Base-by-base conservation (phyloP, 257 asterid species). In the Penstemon eatonii region DNA sequence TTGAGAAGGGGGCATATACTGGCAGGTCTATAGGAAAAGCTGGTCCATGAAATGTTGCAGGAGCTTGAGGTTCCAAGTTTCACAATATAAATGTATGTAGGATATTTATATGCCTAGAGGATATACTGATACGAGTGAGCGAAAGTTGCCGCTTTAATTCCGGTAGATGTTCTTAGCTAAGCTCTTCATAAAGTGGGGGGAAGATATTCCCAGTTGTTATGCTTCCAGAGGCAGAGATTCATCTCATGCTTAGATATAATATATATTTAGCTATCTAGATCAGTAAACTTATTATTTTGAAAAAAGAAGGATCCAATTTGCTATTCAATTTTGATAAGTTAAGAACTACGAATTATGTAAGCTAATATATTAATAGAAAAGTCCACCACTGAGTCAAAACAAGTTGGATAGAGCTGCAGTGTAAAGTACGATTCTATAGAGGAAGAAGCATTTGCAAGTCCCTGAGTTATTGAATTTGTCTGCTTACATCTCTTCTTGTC, bases 181-280 rank as follows among this genome's bases (percentile, higher is more conserved):
- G 1, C 33, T 25, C 33, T 25, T 25, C 2, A 25, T 25, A 25
- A 25, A 25, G 33, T 25, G 33, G 33, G 33, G 33, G 33, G 33
- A 25, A 2, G 33, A 25, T 13, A 9, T 18, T 72, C n/a, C n/a
- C n/a, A n/a, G n/a, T n/a, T n/a, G n/a, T n/a, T n/a, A 54, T 46
- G 51, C 51, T 45, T 45, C 11, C 51, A 11, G 10, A 46, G 51
- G 57, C 63, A 60, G 40, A 55, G 55, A 47, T 55, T 51, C 44
- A 41, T 57, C 51, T 55, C 19, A 6, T 56, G 66, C n/a, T 38
- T 56, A 33, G 37, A 8, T 25, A n/a, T 51, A 61, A 60, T 12
- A n/a, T 18, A 11, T 47, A 15, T 59, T 41, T 52, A 40, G 63
- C 75, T 51, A 50, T 50, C 41, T 15, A 38, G 50, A 45, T 60